A percentile compares a stretch with the other conserved stretches of the same genome.
Evolutionary conservation across 768 basidiomycete species (phyloP).

Genomic region (Leccinum disarticulatum): DNA sequence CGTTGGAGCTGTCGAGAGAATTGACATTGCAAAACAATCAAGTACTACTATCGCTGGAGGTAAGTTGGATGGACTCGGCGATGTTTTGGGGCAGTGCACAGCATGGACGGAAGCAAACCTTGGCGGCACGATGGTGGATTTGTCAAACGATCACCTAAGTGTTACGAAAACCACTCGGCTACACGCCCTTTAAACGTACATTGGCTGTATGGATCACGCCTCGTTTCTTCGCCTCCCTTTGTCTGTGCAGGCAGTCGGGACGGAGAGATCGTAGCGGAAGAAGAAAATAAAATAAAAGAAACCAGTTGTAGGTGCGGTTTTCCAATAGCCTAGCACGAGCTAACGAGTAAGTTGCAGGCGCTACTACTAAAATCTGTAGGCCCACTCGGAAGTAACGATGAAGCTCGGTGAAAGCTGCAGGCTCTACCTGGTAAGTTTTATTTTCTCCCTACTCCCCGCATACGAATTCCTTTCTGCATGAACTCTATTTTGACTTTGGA

Average conservation of each 20-base stretch:
- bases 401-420: constrained; percentile 9
- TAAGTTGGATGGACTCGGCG: not conserved
- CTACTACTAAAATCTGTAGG: not conserved
- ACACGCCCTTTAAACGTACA: not conserved
- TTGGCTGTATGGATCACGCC: not conserved
- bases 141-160: not conserved
- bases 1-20: not conserved
- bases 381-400: constrained; percentile 3
- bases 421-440: constrained; percentile 15
- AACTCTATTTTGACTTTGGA: constrained; percentile 1
- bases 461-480: not conserved
- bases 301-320: not conserved
- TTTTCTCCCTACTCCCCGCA: not conserved
- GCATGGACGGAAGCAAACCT: not conserved
- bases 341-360: not conserved
- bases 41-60: not conserved
- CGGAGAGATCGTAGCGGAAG: not conserved
- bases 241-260: not conserved
- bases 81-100: not conserved
- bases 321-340: not conserved
- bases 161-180: not conserved
- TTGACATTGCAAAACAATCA: too few relatives aligned
- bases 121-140: not conserved
- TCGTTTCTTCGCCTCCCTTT: not conserved
- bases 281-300: not conserved